These are phyloP conservation scores for Leptographium flavum DNA, from an alignment of 2,329 filamentous ascomycete species.

Conservation along the genomic window DNA sequence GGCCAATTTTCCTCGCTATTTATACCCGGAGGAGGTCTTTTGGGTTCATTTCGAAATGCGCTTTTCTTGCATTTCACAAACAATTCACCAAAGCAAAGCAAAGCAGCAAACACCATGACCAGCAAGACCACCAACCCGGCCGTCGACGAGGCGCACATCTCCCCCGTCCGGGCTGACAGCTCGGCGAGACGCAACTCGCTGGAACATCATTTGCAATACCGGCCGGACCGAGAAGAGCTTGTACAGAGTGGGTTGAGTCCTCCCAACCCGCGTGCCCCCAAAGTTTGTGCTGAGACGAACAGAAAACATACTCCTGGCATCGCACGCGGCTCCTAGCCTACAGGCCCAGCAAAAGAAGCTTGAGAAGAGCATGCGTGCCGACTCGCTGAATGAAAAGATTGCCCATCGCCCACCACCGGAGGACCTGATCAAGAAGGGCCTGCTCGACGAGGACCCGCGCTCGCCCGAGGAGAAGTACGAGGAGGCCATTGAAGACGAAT, in stretches of 20 bases:
- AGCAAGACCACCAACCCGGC: constrained; percentile 14
- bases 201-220: constrained; percentile 56
- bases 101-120: constrained; percentile 17
- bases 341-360: constrained; percentile 74
- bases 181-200: constrained; percentile 51
- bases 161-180: constrained; percentile 31
- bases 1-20: neutral
- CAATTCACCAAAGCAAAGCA: neutral
- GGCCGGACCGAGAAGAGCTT: constrained; percentile 62
- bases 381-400: constrained; percentile 78
- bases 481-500: constrained; percentile 49
- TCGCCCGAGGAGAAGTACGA: constrained; percentile 41
- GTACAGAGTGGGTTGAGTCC: constrained; percentile 48
- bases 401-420: constrained; percentile 63
- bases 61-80: too few species aligned
- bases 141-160: constrained; percentile 46
- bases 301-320: constrained; percentile 80
- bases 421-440: constrained; percentile 63
- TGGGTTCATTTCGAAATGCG: too few species aligned
- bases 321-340: constrained; percentile 62
- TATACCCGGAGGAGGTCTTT: too few species aligned
- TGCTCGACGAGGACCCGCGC: constrained; percentile 56
- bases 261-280: neutral
- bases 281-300: constrained; percentile 1
- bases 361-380: constrained; percentile 74